Base-by-base conservation (phyloP, 441 rosid species). In the Aleurites moluccanus region DNA sequence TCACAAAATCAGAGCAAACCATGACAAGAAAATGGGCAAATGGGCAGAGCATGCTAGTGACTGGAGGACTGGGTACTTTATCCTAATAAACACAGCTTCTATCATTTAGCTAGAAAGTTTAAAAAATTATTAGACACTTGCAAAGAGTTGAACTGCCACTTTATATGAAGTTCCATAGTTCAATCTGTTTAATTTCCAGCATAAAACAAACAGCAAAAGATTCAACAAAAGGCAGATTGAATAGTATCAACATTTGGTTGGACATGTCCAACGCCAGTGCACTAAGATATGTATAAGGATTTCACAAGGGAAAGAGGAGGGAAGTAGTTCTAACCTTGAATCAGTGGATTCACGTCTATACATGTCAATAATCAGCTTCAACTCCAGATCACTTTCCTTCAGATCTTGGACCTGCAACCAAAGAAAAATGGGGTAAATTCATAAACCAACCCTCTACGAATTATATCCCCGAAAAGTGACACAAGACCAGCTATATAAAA, bases 341-440 rank as follows among this genome's bases (percentile, higher is more conserved):
- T 85, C 96, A 75, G 84, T 82, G 62, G 86, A 89, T 83, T 94
- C 99, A 18, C 88, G 96, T 79, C 85, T 88, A 80, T 85, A 90
- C 99, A 94, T 94, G 75, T 91, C 96, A 79, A 88, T 73, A 84
- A 96, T 86, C 82, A 92, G 81, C 82, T 88, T 88, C 86, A 92
- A 85, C 89, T 94, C 99, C 80, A 73, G 61, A 60, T 85, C 88
- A 81, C 90, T 85, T 75, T 85, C 88, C 69, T 83, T 86, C 77
- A 91, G 80, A 86, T 89, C 94, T 80, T 80, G 86, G 62, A 88
- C 93, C 99, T 96, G 86, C 75, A 87, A n/a, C n/a, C n/a, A n/a
- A 67, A 35, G 55, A 23, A n/a, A n/a, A n/a, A n/a, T n/a, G n/a
- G n/a, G n/a, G 56, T 47, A 23, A 72, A 66, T 59, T 69, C 52